Evolutionary conservation across 768 basidiomycete genomes (phyloP).

Genomic region (Hydnomerulius pinastri): DNA sequence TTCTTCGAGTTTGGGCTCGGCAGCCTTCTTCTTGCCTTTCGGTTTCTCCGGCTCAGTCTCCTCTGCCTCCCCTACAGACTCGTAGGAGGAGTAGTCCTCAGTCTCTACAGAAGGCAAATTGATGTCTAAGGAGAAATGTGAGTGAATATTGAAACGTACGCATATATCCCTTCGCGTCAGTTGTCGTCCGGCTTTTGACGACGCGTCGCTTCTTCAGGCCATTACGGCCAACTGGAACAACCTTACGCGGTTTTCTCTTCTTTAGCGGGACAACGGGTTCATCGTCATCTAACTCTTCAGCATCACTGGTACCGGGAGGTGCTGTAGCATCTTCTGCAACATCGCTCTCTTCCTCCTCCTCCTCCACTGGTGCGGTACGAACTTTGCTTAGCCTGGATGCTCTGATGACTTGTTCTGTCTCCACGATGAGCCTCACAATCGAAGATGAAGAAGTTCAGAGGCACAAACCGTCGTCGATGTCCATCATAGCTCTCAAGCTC

Average conservation of each 20-base stretch:
- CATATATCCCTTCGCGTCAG: slow-evolving; percentile 73
- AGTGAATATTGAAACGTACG: no score
- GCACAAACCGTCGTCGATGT: slow-evolving; percentile 69
- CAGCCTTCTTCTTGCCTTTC: slow-evolving; percentile 20
- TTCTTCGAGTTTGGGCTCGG: slow-evolving; percentile 17
- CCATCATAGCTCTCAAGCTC: slow-evolving; percentile 67
- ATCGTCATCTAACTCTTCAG: slow-evolving; percentile 30
- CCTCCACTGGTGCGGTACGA: slow-evolving; percentile 14
- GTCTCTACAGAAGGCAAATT: slow-evolving; percentile 45
- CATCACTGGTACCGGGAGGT: slow-evolving; percentile 29
- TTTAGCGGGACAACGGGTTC: slow-evolving; percentile 36
- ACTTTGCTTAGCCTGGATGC: slow-evolving; percentile 17
- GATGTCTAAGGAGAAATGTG: neutral
- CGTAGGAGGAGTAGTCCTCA: slow-evolving; percentile 80
- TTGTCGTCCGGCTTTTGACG: slow-evolving; percentile 53
- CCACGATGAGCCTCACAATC: slow-evolving; percentile 13
- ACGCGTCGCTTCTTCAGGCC: slow-evolving; percentile 75
- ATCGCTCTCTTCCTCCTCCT: slow-evolving; percentile 29
- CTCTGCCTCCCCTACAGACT: slow-evolving; percentile 66
- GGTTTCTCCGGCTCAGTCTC: slow-evolving; percentile 25
- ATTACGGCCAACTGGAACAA: slow-evolving; percentile 73
- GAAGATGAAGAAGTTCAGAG: slow-evolving; percentile 16
- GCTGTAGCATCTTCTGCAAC: slow-evolving; percentile 35
- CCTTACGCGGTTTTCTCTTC: slow-evolving; percentile 52
- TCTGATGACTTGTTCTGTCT: slow-evolving; percentile 27